Percentiles rank a stretch among this genome's conserved stretches.
These are phyloP conservation scores for Rhodotorula sp. DNA, from an alignment of 1,284 basidiomycete species.

Conservation along the genomic window DNA sequence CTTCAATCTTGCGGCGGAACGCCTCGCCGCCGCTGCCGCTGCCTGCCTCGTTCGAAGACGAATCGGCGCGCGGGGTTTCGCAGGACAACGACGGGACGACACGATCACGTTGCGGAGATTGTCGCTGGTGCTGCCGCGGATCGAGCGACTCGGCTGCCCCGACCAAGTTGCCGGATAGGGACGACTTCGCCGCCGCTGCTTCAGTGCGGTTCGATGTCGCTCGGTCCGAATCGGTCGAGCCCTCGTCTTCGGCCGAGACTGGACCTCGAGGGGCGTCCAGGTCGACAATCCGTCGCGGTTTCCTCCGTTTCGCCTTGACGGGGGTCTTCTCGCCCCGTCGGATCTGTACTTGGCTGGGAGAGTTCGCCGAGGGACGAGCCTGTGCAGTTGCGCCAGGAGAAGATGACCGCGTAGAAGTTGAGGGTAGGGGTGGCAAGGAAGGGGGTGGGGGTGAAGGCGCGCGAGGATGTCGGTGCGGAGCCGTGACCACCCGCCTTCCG, in stretches of 20 bases:
- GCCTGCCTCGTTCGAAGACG: background rate
- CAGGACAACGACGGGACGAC: conserved; percentile 61
- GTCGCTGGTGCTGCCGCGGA: background rate
- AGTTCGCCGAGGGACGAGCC: background rate
- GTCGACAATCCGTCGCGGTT: conserved; percentile 40
- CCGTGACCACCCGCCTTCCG: conserved; percentile 30
- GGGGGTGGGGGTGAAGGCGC: background rate
- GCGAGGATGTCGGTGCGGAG: conserved; percentile 15
- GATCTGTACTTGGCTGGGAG: background rate
- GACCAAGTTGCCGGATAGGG: too few relatives aligned
- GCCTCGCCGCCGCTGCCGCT: conserved; percentile 58
- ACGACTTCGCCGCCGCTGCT: too few relatives aligned
- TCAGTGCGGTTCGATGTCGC: background rate
- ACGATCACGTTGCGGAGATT: conserved; percentile 51
- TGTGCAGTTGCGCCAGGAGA: too few relatives aligned
- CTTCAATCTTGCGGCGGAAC: conserved; percentile 74
- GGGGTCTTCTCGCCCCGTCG: background rate
- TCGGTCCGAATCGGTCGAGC: conserved; percentile 15
- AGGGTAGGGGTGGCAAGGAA: background rate
- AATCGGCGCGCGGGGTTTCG: conserved; percentile 54
- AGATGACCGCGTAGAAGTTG: too few relatives aligned
- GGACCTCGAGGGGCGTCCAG: conserved; percentile 20
- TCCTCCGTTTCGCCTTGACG: conserved; percentile 14
- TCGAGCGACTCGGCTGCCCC: background rate
- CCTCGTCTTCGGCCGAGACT: background rate